Percentiles rank a stretch among this genome's conserved stretches.
Conservation (phyloP, 257 asterid genomes). For the Avicennia marina region DNA sequence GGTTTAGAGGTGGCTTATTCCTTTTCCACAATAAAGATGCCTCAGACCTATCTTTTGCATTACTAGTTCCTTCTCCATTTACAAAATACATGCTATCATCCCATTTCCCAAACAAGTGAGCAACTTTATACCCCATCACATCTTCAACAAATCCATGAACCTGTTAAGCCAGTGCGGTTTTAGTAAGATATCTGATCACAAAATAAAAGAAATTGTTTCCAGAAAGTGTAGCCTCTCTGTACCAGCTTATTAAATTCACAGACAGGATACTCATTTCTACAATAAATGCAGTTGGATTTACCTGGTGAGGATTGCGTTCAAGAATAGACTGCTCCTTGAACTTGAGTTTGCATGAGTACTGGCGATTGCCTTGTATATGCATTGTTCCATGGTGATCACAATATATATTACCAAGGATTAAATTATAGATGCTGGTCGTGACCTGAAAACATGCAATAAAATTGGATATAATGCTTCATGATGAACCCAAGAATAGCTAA, state of each 20-base stretch:
- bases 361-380: slow-evolving; percentile 79
- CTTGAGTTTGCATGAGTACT: slow-evolving; percentile 86
- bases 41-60: slow-evolving; percentile 45
- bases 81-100: slow-evolving; percentile 69
- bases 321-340: slow-evolving; percentile 94
- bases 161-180: slow-evolving; percentile 34
- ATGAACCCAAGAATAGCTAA: neutral
- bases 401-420: slow-evolving; percentile 84
- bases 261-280: neutral
- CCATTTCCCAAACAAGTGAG: slow-evolving; percentile 88
- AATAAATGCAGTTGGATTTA: slow-evolving; percentile 21
- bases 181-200: slow-evolving; percentile 7
- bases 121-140: slow-evolving; percentile 52
- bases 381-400: slow-evolving; percentile 91
- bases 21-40: slow-evolving; percentile 70
- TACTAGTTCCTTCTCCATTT: slow-evolving; percentile 55
- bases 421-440: slow-evolving; percentile 82
- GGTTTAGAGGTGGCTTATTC: slow-evolving; percentile 50
- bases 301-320: slow-evolving; percentile 97
- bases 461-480: neutral
- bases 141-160: slow-evolving; percentile 92
- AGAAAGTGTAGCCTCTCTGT: neutral
- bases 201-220: neutral
- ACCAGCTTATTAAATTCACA: slow-evolving; percentile 9
- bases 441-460: slow-evolving; percentile 46